These are phyloP conservation scores for Cicer judaicum DNA, from an alignment of 306 rosid species.

Conservation along the genomic window DNA sequence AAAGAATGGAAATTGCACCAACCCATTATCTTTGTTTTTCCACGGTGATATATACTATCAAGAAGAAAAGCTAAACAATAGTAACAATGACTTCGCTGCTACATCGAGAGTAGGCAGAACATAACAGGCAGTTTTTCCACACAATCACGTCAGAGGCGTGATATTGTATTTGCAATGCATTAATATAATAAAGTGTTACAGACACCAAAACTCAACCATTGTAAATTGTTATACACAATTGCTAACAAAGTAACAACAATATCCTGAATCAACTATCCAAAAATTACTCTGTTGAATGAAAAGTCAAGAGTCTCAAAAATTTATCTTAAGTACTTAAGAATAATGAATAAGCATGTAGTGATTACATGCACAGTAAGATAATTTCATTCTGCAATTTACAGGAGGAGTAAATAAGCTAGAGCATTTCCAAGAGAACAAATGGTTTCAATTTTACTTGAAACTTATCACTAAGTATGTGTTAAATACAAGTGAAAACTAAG, in stretches of 20 bases:
- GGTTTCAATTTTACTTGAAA: background rate
- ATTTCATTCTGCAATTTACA: background rate
- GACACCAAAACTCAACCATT: background rate
- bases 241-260: background rate
- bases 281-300: background rate
- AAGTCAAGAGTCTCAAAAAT: background rate
- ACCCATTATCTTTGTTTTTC: background rate
- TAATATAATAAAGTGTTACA: background rate
- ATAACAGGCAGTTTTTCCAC: conserved; percentile 10
- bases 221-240: too few species aligned
- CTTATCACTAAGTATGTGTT: background rate
- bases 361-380: background rate
- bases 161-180: background rate
- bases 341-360: background rate
- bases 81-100: conserved; percentile 10
- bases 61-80: conserved; percentile 1
- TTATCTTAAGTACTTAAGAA: background rate
- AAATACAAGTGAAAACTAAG: conserved; percentile 16
- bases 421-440: conserved; percentile 3
- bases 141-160: conserved; percentile 10
- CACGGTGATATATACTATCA: conserved; percentile 1
- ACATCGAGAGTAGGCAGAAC: conserved; percentile 35
- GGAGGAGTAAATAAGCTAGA: background rate
- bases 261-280: background rate
- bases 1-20: background rate